phyloP scores from a whole-genome alignment of 768 basidiomycete species.

The Serendipita sp. region DNA sequence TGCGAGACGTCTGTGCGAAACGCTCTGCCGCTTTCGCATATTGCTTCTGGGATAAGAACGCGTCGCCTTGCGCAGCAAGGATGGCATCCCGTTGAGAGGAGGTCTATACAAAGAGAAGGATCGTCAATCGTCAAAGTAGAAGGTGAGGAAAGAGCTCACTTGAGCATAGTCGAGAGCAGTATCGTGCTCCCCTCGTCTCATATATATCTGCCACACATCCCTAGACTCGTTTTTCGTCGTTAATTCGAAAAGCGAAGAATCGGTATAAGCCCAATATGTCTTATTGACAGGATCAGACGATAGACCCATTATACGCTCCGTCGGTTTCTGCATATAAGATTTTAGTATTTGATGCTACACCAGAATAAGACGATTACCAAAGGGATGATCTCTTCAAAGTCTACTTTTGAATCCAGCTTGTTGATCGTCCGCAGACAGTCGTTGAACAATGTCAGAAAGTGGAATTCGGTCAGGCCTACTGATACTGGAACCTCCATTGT shows the following conservation, averaged over 20 bases:
- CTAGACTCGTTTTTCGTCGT: slow-evolving; percentile 76
- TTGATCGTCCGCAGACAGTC: slow-evolving; percentile 67
- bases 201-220: slow-evolving; percentile 86
- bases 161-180: slow-evolving; percentile 66
- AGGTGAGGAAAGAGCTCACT: slow-evolving; percentile 29
- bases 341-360: not conserved
- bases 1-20: slow-evolving; percentile 74
- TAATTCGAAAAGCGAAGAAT: slow-evolving; percentile 77
- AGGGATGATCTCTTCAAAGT: slow-evolving; percentile 71
- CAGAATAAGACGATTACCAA: slow-evolving; percentile 34
- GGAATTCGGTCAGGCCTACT: slow-evolving; percentile 78
- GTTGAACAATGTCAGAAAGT: slow-evolving; percentile 72
- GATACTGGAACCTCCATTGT: slow-evolving; percentile 43
- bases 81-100: slow-evolving; percentile 77
- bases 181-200: slow-evolving; percentile 65
- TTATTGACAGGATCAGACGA: slow-evolving; percentile 71
- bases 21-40: slow-evolving; percentile 87
- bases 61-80: slow-evolving; percentile 66
- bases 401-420: slow-evolving; percentile 59
- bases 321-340: slow-evolving; percentile 41
- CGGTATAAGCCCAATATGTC: slow-evolving; percentile 91
- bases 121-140: not conserved
- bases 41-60: slow-evolving; percentile 58
- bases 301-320: slow-evolving; percentile 56
- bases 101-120: slow-evolving; percentile 32